These are phyloP conservation scores for Olyra latifolia DNA, from an alignment of 176 grass and related monocot genomes.

Conservation along the genomic window DNA sequence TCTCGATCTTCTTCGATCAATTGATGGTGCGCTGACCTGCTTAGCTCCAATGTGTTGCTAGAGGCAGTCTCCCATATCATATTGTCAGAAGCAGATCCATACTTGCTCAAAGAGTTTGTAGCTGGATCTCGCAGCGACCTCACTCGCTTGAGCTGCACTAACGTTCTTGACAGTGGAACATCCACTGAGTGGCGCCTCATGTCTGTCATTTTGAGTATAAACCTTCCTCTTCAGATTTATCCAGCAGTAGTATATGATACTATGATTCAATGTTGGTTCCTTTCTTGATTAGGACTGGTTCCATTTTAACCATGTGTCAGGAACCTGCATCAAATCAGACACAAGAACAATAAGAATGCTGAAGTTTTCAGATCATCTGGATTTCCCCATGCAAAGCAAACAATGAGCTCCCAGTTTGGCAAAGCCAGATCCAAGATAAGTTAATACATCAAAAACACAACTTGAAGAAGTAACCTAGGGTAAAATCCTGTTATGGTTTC, in stretches of 20 bases:
- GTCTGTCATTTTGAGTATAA: conserved; percentile 54
- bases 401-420: background rate
- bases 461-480: background rate
- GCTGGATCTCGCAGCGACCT: conserved; percentile 84
- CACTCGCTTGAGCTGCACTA: conserved; percentile 89
- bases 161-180: conserved; percentile 86
- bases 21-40: conserved; percentile 47
- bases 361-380: background rate
- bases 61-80: conserved; percentile 77
- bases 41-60: conserved; percentile 49
- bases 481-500: background rate
- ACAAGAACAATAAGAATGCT: conserved; percentile 27
- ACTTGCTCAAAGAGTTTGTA: conserved; percentile 81
- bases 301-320: conserved; percentile 10
- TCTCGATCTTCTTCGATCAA: conserved; percentile 63
- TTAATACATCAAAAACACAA: background rate
- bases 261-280: conserved; percentile 25
- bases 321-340: conserved; percentile 42
- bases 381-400: conserved; percentile 9
- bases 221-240: conserved; percentile 18
- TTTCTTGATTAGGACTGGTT: conserved; percentile 6
- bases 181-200: conserved; percentile 75
- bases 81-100: conserved; percentile 54
- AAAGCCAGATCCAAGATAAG: background rate
- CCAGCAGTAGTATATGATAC: conserved; percentile 7